Percentiles rank a stretch among this genome's conserved stretches.
phyloP scores from a whole-genome alignment of 257 asterid species.

The Solanum sejunctum region DNA sequence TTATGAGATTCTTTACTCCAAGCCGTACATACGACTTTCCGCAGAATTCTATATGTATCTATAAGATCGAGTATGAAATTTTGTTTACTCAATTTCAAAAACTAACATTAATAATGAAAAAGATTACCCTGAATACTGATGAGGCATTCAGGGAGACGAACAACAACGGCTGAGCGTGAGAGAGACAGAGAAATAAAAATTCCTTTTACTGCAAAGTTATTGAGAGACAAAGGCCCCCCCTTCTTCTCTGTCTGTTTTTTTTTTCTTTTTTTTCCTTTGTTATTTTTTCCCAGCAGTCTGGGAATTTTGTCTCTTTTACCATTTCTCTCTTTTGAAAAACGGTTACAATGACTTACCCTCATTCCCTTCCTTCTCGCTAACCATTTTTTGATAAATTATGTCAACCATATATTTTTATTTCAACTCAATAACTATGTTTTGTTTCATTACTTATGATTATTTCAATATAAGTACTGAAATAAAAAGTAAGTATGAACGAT shows the following conservation, averaged over 20 bases:
- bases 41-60: too few species aligned
- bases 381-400: neutral
- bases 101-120: neutral
- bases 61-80: too few species aligned
- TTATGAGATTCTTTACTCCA: neutral
- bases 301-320: neutral
- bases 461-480: neutral
- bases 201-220: conserved; percentile 65
- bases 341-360: neutral
- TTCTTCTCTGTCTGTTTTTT: conserved; percentile 8
- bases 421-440: too few species aligned
- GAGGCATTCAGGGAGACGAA: conserved; percentile 92
- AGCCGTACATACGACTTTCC: too few species aligned
- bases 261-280: neutral
- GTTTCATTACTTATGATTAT: too few species aligned
- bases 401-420: too few species aligned
- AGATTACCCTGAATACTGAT: conserved; percentile 89
- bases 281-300: neutral
- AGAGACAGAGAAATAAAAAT: conserved; percentile 28
- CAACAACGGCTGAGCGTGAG: conserved; percentile 95
- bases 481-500: neutral
- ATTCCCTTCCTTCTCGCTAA: neutral
- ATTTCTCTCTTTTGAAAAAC: neutral
- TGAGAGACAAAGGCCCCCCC: conserved; percentile 33
- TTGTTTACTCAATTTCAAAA: neutral